These are phyloP conservation scores for Paraconiothyrium brasiliense DNA, from an alignment of 2,329 filamentous ascomycete species.

Conservation along the genomic window DNA sequence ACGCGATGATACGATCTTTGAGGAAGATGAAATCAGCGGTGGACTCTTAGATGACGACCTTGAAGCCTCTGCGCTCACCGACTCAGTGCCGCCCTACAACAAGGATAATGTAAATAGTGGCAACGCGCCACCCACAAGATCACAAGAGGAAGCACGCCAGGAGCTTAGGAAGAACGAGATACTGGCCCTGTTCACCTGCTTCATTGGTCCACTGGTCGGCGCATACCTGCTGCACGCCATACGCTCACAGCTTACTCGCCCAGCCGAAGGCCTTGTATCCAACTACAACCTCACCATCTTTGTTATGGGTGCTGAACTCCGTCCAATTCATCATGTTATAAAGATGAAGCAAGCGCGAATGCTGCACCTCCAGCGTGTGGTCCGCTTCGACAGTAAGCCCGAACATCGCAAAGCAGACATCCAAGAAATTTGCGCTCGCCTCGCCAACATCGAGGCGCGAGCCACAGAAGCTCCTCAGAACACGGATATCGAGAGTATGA, in stretches of 20 bases:
- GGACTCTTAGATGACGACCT: constrained; percentile 27
- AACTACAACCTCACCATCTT: constrained; percentile 95
- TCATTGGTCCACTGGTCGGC: constrained; percentile 79
- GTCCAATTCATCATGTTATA: constrained; percentile 82
- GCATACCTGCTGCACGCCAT: constrained; percentile 86
- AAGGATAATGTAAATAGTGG: constrained; percentile 4
- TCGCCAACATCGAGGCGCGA: constrained; percentile 75
- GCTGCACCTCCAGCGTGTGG: constrained; percentile 79
- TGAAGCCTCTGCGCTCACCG: constrained; percentile 20
- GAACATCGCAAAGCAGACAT: constrained; percentile 27
- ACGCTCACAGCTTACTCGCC: constrained; percentile 79
- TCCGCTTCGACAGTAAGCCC: constrained; percentile 51
- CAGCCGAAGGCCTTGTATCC: constrained; percentile 86
- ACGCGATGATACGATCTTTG: constrained; percentile 36
- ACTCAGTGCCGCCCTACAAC: not conserved
- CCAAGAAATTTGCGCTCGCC: constrained; percentile 64
- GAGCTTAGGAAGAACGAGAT: constrained; percentile 81
- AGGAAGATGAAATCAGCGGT: constrained; percentile 41
- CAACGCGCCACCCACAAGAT: constrained; percentile 16
- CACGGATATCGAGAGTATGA: constrained; percentile 49
- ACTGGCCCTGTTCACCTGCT: constrained; percentile 78
- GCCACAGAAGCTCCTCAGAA: constrained; percentile 55
- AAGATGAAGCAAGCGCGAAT: constrained; percentile 82
- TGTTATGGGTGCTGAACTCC: constrained; percentile 83
- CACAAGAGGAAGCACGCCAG: constrained; percentile 55